Percentiles rank a stretch among this genome's conserved stretches.
These are phyloP conservation scores for Chlamydomonas reinhardtii DNA, from an alignment of 163 green algal genomes.

Conservation along the genomic window DNA sequence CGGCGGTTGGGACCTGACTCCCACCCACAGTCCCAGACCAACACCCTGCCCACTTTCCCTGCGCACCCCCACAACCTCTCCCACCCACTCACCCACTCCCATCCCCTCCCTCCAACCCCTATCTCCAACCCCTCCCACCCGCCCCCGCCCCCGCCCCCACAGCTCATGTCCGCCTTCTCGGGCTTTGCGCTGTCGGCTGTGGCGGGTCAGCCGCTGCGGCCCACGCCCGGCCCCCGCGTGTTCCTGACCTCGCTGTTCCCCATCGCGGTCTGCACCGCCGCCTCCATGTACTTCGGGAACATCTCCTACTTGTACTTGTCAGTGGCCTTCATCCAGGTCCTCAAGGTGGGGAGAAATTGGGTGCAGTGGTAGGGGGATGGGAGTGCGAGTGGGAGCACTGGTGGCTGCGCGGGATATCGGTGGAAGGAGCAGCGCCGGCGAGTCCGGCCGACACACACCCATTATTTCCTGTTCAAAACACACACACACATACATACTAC, in stretches of 20 bases:
- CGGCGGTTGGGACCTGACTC: too few relatives aligned
- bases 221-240: constrained; percentile 12
- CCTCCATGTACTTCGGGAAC: constrained; percentile 74
- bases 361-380: too few relatives aligned
- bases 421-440: too few relatives aligned
- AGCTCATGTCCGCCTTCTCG: constrained; percentile 46
- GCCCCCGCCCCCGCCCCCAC: too few relatives aligned
- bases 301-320: constrained; percentile 86
- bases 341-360: constrained; percentile 55
- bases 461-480: too few relatives aligned
- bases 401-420: too few relatives aligned
- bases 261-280: constrained; percentile 49
- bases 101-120: neutral
- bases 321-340: constrained; percentile 91
- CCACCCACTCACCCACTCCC: neutral
- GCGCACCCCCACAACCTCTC: too few relatives aligned
- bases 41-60: too few relatives aligned
- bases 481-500: too few relatives aligned
- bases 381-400: neutral
- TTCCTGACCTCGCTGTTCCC: constrained; percentile 41
- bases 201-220: constrained; percentile 44
- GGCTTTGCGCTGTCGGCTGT: constrained; percentile 44
- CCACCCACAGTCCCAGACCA: too few relatives aligned
- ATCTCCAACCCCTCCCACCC: neutral
- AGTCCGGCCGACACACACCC: too few relatives aligned